A percentile compares a stretch with the other conserved stretches of the same genome.
Evolutionary conservation across 768 basidiomycete genomes (phyloP).

Genomic region (Hirschioporus abietinus): DNA sequence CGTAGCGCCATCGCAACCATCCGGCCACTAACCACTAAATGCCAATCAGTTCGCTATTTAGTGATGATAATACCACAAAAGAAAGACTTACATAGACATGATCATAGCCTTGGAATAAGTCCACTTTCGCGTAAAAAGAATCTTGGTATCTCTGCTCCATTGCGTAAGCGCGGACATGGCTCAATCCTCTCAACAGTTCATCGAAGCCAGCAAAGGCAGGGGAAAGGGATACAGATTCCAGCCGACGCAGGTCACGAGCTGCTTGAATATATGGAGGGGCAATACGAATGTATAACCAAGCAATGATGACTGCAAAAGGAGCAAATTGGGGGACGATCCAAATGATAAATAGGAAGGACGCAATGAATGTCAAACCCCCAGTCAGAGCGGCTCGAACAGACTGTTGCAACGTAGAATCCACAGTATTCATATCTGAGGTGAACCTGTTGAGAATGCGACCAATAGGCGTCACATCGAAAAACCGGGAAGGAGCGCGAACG

Average conservation of each 20-base stretch:
- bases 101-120: constrained; percentile 64
- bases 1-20: constrained; percentile 72
- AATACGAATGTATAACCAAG: constrained; percentile 61
- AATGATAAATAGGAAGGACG: constrained; percentile 60
- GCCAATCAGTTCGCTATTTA: background rate
- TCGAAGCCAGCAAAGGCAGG: constrained; percentile 73
- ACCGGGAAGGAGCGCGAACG: constrained; percentile 58
- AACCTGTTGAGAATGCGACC: constrained; percentile 79
- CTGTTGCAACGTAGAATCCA: constrained; percentile 57
- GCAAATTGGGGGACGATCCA: constrained; percentile 58
- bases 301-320: constrained; percentile 62
- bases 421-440: constrained; percentile 69
- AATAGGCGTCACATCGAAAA: constrained; percentile 71
- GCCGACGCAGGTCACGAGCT: constrained; percentile 60
- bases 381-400: constrained; percentile 51
- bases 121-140: constrained; percentile 52
- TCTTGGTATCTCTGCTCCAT: constrained; percentile 67
- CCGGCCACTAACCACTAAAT: constrained; percentile 59
- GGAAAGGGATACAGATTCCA: constrained; percentile 63
- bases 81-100: constrained; percentile 55
- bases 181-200: constrained; percentile 60
- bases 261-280: constrained; percentile 56
- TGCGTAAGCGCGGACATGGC: constrained; percentile 65
- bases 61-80: background rate
- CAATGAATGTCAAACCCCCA: constrained; percentile 55